These are phyloP conservation scores for Xerocomus potaroensis DNA, from an alignment of 768 basidiomycete genomes.

Conservation along the genomic window DNA sequence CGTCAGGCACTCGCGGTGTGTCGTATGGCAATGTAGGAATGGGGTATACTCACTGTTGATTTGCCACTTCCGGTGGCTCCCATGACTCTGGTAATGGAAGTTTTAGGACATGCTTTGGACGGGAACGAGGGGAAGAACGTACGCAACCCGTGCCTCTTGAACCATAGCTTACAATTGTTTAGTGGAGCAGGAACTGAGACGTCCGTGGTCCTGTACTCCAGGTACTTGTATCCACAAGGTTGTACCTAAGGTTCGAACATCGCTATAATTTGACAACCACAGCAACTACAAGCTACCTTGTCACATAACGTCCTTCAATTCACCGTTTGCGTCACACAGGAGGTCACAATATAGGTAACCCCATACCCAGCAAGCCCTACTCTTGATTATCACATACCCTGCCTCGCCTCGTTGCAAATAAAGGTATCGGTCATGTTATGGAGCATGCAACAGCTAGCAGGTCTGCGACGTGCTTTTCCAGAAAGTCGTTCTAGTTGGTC, in stretches of 20 bases:
- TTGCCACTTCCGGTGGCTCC: constrained; percentile 1
- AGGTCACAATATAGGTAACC: neutral
- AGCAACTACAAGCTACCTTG: neutral
- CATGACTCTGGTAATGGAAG: neutral
- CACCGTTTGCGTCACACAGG: neutral
- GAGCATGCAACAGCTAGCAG: neutral
- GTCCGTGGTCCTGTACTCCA: neutral
- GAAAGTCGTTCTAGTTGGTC: too few relatives aligned
- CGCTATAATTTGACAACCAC: neutral
- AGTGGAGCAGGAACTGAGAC: neutral
- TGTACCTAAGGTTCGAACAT: neutral
- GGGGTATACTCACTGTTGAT: neutral
- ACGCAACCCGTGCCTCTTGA: neutral
- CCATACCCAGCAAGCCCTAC: too few relatives aligned
- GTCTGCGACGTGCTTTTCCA: neutral
- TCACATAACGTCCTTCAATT: neutral
- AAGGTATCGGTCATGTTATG: too few relatives aligned
- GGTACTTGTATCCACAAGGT: neutral
- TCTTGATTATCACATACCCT: neutral
- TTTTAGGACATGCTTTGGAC: neutral
- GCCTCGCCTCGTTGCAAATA: too few relatives aligned
- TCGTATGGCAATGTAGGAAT: too few relatives aligned
- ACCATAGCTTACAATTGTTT: neutral
- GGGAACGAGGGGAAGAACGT: neutral
- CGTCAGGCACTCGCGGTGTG: neutral